Evolutionary conservation across 768 basidiomycete species (phyloP).

Genomic region (Symmetrospora coprosmae): DNA sequence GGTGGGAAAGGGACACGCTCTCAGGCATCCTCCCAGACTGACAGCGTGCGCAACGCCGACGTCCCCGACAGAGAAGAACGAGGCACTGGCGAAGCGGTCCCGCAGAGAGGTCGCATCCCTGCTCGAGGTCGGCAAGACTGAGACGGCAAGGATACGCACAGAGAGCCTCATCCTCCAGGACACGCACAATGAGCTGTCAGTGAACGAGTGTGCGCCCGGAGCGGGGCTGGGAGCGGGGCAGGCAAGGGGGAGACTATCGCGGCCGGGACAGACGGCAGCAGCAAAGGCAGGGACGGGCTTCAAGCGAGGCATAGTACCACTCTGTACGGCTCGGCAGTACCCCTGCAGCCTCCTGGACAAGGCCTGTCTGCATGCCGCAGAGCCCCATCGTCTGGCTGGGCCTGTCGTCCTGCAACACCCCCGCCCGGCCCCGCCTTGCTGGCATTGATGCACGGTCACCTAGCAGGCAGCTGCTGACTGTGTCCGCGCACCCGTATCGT

Average conservation of each 20-base stretch:
- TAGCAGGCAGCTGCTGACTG: too few relatives aligned
- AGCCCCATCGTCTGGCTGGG: too few relatives aligned
- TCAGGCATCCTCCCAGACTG: not conserved
- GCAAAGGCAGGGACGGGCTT: too few relatives aligned
- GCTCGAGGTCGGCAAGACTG: conserved; percentile 62
- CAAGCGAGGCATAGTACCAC: too few relatives aligned
- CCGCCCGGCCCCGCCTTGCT: conserved; percentile 40
- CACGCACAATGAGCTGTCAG: conserved; percentile 31
- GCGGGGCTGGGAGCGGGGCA: too few relatives aligned
- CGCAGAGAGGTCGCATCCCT: conserved; percentile 68
- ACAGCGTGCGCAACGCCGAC: not conserved
- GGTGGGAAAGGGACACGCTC: not conserved
- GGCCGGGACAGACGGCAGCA: too few relatives aligned
- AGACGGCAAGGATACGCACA: conserved; percentile 70
- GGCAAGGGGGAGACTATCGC: conserved; percentile 47
- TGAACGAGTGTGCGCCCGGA: too few relatives aligned
- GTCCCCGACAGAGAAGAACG: conserved; percentile 70
- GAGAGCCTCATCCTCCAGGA: conserved; percentile 25
- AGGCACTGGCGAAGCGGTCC: conserved; percentile 59
- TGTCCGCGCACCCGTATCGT: too few relatives aligned
- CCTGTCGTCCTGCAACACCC: too few relatives aligned
- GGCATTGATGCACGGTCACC: conserved; percentile 68
- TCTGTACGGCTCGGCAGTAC: too few relatives aligned
- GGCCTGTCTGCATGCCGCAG: too few relatives aligned
- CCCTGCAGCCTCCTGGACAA: too few relatives aligned